Base-by-base conservation (phyloP, 2,329 filamentous ascomycete species). In the Penicillium sp. region DNA sequence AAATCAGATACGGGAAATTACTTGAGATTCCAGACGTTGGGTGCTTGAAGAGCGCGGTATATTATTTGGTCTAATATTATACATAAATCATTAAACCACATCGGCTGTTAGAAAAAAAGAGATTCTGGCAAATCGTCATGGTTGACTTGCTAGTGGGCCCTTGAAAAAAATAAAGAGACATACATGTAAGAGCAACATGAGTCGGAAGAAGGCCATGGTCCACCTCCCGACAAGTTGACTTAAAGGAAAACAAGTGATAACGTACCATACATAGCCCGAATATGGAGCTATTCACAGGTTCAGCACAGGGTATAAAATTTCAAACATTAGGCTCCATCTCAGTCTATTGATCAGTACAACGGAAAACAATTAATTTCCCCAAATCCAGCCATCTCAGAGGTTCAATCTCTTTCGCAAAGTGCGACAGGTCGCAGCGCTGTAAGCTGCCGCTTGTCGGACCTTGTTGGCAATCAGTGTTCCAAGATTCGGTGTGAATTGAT, bases 401-500 rank as follows among this genome's bases (percentile, higher is more conserved):
- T 30, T 33, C 30, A 53, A 33, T 11, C 53, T 60, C 13, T 53
- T 49, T 40, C 53, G 46, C 40, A 60, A 25, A 6, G n/a, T 28
- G 19, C 42, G 58, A 40, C 33, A 60, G 8, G 28, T 55, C 11
- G 49, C 42, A 10, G 14, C 33, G 19, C 49, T 33, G 3, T 52
- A 46, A 37, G 28, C 25, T 43, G 40, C 58, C 13, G 22, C 58
- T 22, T 30, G 53, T 4, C 48, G 54, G n/a, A 53, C 19, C 33
- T 42, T 60, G 35, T 38, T 53, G 40, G 54, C 28, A 3, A 33
- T 40, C 22, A 33, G 26, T 16, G 33, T 38, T 19, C 22, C 26
- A 37, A 28, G 19, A 51, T 33, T 49, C 16, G 51, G 25, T n/a
- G 10, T 22, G 6, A 14, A 28, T 19, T 42, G 37, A 16, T 57